Percentiles rank a stretch among this genome's conserved stretches.
These are phyloP conservation scores for Plasmodium chabaudi DNA, from an alignment of 169 alveolate species.

Conservation along the genomic window DNA sequence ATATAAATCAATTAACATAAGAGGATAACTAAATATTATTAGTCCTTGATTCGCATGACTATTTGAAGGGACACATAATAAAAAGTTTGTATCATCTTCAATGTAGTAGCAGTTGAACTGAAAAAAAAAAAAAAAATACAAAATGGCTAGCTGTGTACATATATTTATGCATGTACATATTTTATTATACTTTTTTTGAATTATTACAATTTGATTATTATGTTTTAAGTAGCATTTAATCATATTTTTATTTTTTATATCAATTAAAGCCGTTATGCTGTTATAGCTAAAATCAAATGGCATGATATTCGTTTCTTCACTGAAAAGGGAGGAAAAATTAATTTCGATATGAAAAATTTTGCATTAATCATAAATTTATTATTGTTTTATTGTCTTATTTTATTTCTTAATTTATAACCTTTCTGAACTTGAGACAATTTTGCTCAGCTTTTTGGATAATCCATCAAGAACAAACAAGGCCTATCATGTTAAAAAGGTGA, in stretches of 20 bases:
- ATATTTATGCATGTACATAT: neutral
- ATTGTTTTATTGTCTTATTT: neutral
- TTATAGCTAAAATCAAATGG: slow-evolving; percentile 47
- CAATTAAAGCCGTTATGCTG: slow-evolving; percentile 44
- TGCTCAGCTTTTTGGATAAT: slow-evolving; percentile 26
- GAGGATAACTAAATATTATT: slow-evolving; percentile 59
- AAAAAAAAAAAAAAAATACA: neutral
- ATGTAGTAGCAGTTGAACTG: slow-evolving; percentile 72
- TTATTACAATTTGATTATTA: slow-evolving; percentile 63
- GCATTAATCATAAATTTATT: neutral
- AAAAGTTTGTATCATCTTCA: slow-evolving; percentile 54
- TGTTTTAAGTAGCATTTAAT: slow-evolving; percentile 74
- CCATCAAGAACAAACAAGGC: slow-evolving; percentile 53
- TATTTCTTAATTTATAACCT: slow-evolving; percentile 15
- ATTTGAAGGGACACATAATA: slow-evolving; percentile 66
- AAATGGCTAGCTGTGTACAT: neutral
- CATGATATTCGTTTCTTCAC: slow-evolving; percentile 12
- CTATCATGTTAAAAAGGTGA: slow-evolving; percentile 5
- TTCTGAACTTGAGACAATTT: slow-evolving; percentile 17
- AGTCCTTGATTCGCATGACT: slow-evolving; percentile 57
- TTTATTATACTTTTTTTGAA: neutral
- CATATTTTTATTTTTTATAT: slow-evolving; percentile 67
- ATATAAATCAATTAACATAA: slow-evolving; percentile 62
- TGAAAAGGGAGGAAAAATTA: neutral
- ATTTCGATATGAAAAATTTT: neutral